These are phyloP conservation scores for Colletotrichum abscissum DNA, from an alignment of 2,329 filamentous ascomycete genomes.

Conservation along the genomic window DNA sequence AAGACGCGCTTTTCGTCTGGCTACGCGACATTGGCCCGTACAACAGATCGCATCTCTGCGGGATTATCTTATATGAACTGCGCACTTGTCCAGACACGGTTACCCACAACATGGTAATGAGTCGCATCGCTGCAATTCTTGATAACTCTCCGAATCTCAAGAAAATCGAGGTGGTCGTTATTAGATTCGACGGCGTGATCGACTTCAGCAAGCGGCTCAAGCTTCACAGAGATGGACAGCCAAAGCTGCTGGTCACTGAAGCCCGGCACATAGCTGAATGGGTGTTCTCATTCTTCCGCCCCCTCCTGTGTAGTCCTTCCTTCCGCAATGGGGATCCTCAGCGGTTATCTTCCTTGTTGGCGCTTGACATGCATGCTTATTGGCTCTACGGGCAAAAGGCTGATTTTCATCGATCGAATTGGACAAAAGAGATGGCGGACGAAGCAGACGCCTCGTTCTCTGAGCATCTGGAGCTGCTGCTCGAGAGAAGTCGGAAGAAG, in stretches of 20 bases:
- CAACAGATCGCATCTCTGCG: background rate
- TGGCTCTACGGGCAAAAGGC: no score
- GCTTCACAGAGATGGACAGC: background rate
- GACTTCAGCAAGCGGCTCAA: background rate
- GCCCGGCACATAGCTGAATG: background rate
- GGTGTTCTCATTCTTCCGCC: background rate
- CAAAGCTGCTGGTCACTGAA: background rate
- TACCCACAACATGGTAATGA: no score
- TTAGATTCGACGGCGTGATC: background rate
- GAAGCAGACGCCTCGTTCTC: background rate
- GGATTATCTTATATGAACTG: accelerated
- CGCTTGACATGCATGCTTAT: background rate
- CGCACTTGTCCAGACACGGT: no score
- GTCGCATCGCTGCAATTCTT: background rate
- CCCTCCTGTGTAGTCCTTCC: background rate
- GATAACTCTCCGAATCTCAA: background rate
- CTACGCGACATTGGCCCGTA: background rate
- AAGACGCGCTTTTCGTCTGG: background rate
- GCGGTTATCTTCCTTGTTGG: background rate
- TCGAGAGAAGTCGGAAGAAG: background rate
- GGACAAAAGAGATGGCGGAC: no score
- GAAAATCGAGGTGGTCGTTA: background rate
- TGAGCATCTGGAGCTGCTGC: background rate
- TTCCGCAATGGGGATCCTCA: background rate
- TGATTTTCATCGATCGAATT: no score